A percentile compares a stretch with the other conserved stretches of the same genome.
Conservation (phyloP, 208 protist species). For the Acanthamoeba castellanii region DNA sequence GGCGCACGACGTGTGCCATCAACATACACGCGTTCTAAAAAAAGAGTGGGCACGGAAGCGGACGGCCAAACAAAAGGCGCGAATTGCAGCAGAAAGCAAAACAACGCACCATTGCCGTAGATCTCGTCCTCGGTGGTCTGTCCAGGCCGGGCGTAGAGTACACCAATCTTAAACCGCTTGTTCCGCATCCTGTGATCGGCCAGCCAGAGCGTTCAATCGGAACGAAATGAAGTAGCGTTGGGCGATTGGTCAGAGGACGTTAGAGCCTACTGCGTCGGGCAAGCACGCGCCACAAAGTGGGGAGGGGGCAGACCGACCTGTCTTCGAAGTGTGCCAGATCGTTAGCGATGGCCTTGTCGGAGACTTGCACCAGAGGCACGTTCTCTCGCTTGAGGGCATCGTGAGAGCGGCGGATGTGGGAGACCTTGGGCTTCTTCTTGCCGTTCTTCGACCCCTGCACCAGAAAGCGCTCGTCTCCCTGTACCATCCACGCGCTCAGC, state of each 20-base stretch:
- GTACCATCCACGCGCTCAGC: not conserved
- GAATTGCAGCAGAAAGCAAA: not conserved
- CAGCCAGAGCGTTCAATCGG: not conserved
- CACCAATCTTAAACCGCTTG: conserved; percentile 43
- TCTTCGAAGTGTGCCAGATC: conserved; percentile 3
- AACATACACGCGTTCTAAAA: not conserved
- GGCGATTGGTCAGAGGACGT: too few relatives aligned
- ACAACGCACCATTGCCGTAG: conserved; percentile 10
- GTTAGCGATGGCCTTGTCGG: not conserved
- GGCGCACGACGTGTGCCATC: not conserved
- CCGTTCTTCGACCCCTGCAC: not conserved
- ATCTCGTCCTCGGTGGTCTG: conserved; percentile 57
- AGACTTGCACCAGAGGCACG: not conserved
- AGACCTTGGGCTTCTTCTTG: conserved; percentile 28
- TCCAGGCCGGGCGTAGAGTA: not conserved
- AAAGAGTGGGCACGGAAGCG: too few relatives aligned
- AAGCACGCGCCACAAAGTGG: too few relatives aligned
- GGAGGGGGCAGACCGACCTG: not conserved
- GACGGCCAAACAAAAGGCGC: not conserved
- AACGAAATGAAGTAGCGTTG: not conserved
- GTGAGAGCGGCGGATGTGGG: conserved; percentile 14
- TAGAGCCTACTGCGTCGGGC: too few relatives aligned
- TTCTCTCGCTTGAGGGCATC: not conserved
- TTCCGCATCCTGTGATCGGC: conserved; percentile 1
- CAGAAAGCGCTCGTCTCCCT: conserved; percentile 43